These are phyloP conservation scores for Talaromyces ruber DNA, from an alignment of 495 filamentous ascomycete genomes.

Conservation along the genomic window DNA sequence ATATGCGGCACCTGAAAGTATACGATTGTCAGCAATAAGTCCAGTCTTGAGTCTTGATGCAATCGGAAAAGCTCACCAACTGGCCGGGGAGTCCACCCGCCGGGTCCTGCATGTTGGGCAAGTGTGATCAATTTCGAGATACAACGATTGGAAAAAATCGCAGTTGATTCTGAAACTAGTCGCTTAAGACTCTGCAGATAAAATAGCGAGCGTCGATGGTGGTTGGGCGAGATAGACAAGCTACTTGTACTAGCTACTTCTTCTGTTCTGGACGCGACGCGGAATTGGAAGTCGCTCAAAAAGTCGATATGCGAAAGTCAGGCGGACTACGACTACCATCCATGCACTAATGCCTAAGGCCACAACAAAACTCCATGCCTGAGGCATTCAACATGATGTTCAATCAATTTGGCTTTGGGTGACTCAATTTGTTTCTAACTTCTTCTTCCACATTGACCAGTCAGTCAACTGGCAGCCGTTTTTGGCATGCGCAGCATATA, in stretches of 20 bases:
- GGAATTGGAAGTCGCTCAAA: constrained; percentile 24
- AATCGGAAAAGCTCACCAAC: constrained; percentile 40
- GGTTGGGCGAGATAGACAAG: not conserved
- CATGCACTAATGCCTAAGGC: constrained; percentile 10
- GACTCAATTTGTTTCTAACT: not conserved
- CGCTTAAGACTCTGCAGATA: not conserved
- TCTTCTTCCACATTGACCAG: not conserved
- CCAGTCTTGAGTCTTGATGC: constrained; percentile 4
- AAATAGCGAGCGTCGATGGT: not conserved
- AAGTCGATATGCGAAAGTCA: constrained; percentile 14
- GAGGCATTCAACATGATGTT: not conserved
- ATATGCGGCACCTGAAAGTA: constrained; percentile 67
- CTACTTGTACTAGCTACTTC: not conserved
- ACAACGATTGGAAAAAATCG: not conserved
- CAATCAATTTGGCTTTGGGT: not conserved
- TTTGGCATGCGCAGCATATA: not conserved
- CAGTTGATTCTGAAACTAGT: not conserved
- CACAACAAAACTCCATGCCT: not conserved
- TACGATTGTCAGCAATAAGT: constrained; percentile 12
- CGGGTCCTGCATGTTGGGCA: constrained; percentile 53
- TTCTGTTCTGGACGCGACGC: constrained; percentile 25
- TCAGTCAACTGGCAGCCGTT: not conserved
- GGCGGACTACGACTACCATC: constrained; percentile 9
- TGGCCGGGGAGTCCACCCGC: constrained; percentile 52
- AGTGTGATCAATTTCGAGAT: not conserved